Evolutionary conservation across 345 rosid species (phyloP).

Genomic region (Ceriops zippeliana): DNA sequence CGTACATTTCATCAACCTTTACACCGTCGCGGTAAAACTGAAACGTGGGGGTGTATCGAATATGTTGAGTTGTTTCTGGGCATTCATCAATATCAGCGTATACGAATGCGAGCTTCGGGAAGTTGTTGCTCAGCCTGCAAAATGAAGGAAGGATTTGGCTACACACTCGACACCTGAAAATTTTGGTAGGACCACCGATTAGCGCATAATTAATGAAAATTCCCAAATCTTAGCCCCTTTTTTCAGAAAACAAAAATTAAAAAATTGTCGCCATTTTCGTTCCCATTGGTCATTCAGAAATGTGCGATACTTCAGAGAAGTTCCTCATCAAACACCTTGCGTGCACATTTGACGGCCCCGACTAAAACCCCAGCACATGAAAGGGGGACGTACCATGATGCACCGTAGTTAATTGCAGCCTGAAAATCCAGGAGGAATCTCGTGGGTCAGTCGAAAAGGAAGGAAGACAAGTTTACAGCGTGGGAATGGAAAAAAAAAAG

Average conservation of each 20-base stretch:
- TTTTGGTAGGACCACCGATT: neutral
- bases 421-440: slow-evolving; percentile 17
- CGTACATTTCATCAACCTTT: slow-evolving; percentile 89
- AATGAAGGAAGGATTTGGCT: slow-evolving; percentile 77
- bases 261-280: too few species aligned
- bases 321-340: slow-evolving; percentile 47
- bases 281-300: too few species aligned
- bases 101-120: slow-evolving; percentile 57
- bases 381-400: slow-evolving; percentile 43
- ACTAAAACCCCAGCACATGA: neutral
- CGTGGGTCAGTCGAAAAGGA: too few species aligned
- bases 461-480: too few species aligned
- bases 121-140: slow-evolving; percentile 60
- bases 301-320: slow-evolving; percentile 14
- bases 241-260: neutral
- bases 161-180: slow-evolving; percentile 79
- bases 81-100: slow-evolving; percentile 95
- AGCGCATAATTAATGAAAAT: neutral
- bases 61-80: slow-evolving; percentile 73
- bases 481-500: neutral
- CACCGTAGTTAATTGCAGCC: slow-evolving; percentile 65
- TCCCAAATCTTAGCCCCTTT: neutral
- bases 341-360: slow-evolving; percentile 10
- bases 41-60: slow-evolving; percentile 90
- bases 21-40: slow-evolving; percentile 85